phyloP scores from a whole-genome alignment of 345 rosid species.

The Eutrema japonicum region DNA sequence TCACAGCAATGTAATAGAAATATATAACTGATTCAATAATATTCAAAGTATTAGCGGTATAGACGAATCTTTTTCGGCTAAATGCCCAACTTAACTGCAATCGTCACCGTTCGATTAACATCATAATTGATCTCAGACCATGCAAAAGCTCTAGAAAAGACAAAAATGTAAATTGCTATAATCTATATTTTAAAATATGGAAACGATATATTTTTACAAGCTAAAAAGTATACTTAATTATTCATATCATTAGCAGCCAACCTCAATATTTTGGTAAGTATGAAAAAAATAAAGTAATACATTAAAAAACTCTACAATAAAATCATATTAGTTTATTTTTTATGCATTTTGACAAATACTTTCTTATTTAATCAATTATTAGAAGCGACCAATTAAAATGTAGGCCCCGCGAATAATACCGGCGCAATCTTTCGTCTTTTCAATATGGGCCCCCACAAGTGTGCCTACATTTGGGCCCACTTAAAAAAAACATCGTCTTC shows the following conservation, averaged over 20 bases:
- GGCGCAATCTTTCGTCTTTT: slow-evolving; percentile 42
- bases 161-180: neutral
- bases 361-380: neutral
- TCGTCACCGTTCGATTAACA: neutral
- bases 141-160: neutral
- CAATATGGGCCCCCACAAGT: slow-evolving; percentile 35
- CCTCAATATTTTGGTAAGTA: too few species aligned
- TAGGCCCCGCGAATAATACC: slow-evolving; percentile 34
- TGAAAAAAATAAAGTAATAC: neutral
- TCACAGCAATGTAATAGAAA: too few species aligned
- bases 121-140: neutral
- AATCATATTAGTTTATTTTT: neutral
- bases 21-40: too few species aligned
- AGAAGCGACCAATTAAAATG: slow-evolving; percentile 5
- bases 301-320: neutral
- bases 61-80: neutral
- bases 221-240: neutral
- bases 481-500: neutral
- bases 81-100: neutral
- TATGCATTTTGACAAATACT: neutral
- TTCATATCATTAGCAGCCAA: neutral
- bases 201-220: neutral
- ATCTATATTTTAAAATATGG: neutral
- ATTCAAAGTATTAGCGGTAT: neutral
- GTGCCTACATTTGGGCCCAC: slow-evolving; percentile 44